phyloP scores from a whole-genome alignment of 768 basidiomycete species.

The Rickenella mellea region DNA sequence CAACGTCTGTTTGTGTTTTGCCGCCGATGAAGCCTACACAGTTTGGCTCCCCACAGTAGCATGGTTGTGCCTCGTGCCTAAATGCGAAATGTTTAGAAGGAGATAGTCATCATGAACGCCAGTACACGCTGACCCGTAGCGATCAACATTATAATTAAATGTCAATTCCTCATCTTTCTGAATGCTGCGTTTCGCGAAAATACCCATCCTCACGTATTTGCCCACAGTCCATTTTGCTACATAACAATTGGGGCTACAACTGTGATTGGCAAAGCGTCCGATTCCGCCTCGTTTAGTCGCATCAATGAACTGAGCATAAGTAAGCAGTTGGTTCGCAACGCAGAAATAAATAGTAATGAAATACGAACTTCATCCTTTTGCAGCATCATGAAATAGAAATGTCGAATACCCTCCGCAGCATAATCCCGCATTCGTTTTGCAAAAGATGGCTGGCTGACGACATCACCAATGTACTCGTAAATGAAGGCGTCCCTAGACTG shows the following conservation, averaged over 20 bases:
- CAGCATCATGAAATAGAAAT: slow-evolving; percentile 99
- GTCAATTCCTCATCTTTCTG: slow-evolving; percentile 82
- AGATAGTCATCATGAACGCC: not conserved
- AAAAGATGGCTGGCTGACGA: slow-evolving; percentile 80
- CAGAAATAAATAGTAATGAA: not conserved
- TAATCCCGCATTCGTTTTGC: slow-evolving; percentile 92
- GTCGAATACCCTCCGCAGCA: slow-evolving; percentile 83
- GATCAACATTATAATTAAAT: slow-evolving; percentile 99
- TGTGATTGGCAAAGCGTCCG: slow-evolving; percentile 96
- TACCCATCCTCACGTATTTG: slow-evolving; percentile 87
- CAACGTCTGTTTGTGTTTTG: slow-evolving; percentile 95
- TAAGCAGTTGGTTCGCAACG: not conserved
- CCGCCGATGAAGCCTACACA: slow-evolving; percentile 96
- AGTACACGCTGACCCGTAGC: slow-evolving; percentile 74
- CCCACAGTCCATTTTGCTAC: slow-evolving; percentile 98
- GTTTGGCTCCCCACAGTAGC: slow-evolving; percentile 91
- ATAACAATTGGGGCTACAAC: slow-evolving; percentile 94
- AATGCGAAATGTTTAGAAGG: not conserved
- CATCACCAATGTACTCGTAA: slow-evolving; percentile 97
- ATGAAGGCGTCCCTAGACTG: slow-evolving; percentile 77
- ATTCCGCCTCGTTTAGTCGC: slow-evolving; percentile 96
- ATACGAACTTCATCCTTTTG: slow-evolving; percentile 87
- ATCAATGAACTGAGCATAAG: slow-evolving; percentile 77
- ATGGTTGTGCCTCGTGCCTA: slow-evolving; percentile 89
- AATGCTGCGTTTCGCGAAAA: slow-evolving; percentile 83